Conservation (phyloP, 1,284 basidiomycete species). For the Leccinum variabile region DNA sequence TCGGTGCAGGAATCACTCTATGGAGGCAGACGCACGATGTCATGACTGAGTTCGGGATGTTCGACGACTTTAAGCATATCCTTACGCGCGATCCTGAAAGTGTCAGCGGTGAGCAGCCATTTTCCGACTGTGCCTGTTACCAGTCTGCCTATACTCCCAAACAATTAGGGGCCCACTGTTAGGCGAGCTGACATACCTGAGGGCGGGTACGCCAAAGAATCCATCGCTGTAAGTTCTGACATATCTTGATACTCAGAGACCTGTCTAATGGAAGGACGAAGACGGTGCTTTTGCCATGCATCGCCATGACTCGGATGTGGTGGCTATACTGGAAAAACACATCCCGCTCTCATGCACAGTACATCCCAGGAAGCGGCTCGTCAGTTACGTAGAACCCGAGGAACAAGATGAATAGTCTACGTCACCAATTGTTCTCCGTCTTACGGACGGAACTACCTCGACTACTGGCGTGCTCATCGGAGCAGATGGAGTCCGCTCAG, state of each 20-base stretch:
- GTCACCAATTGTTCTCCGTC: slow-evolving; percentile 14
- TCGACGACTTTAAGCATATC: slow-evolving; percentile 20
- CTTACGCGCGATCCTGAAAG: background rate
- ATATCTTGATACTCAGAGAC: too few species aligned
- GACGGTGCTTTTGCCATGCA: slow-evolving; percentile 20
- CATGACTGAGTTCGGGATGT: slow-evolving; percentile 22
- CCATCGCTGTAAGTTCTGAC: slow-evolving; percentile 9
- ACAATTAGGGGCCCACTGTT: slow-evolving; percentile 1
- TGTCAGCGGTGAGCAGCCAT: background rate
- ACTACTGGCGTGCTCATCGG: slow-evolving; percentile 23
- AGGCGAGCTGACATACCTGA: slow-evolving; percentile 23
- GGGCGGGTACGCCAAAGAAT: slow-evolving; percentile 18
- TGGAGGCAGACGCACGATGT: slow-evolving; percentile 11
- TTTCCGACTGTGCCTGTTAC: background rate
- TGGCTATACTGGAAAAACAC: slow-evolving; percentile 21
- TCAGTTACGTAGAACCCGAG: slow-evolving; percentile 10
- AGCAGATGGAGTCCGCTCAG: slow-evolving; percentile 25
- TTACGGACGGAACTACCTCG: slow-evolving; percentile 22
- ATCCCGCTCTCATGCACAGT: slow-evolving; percentile 26
- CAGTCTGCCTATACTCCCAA: background rate
- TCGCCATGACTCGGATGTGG: slow-evolving; percentile 21
- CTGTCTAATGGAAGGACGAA: background rate
- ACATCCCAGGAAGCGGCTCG: slow-evolving; percentile 22
- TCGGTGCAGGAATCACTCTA: slow-evolving; percentile 20
- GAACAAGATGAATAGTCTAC: background rate